Evolutionary conservation across 371 early-diverging fungal genomes (phyloP).

Genomic region (Mucor lusitanicus): DNA sequence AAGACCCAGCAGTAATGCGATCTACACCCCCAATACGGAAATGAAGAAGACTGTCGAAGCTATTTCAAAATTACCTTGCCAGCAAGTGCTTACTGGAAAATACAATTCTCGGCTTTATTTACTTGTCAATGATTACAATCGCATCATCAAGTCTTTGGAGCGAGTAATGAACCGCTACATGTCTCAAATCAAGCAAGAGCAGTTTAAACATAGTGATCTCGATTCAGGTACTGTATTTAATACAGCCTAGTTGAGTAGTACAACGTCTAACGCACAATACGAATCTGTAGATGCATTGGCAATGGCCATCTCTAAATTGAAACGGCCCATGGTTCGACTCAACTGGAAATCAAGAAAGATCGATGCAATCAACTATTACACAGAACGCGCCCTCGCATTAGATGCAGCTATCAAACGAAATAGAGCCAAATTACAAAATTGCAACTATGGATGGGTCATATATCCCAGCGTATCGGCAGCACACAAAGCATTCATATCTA

Average conservation of each 20-base stretch:
- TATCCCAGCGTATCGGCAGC: constrained; percentile 51
- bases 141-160: constrained; percentile 4
- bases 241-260: background rate
- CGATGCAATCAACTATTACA: constrained; percentile 76
- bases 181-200: background rate
- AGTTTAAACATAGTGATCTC: background rate
- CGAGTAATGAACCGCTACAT: background rate
- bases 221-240: background rate
- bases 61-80: background rate
- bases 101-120: constrained; percentile 3
- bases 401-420: constrained; percentile 63
- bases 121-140: constrained; percentile 8
- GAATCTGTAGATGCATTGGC: background rate
- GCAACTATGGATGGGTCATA: constrained; percentile 71
- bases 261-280: background rate
- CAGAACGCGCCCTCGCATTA: constrained; percentile 59
- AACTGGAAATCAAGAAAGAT: constrained; percentile 47
- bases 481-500: constrained; percentile 45
- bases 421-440: constrained; percentile 42
- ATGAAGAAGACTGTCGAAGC: background rate
- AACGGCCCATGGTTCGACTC: background rate
- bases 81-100: constrained; percentile 8
- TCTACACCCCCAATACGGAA: background rate
- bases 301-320: background rate
- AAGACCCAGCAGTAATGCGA: background rate